Conservation (phyloP, 176 grass and related monocot species). For the Triticum urartu region DNA sequence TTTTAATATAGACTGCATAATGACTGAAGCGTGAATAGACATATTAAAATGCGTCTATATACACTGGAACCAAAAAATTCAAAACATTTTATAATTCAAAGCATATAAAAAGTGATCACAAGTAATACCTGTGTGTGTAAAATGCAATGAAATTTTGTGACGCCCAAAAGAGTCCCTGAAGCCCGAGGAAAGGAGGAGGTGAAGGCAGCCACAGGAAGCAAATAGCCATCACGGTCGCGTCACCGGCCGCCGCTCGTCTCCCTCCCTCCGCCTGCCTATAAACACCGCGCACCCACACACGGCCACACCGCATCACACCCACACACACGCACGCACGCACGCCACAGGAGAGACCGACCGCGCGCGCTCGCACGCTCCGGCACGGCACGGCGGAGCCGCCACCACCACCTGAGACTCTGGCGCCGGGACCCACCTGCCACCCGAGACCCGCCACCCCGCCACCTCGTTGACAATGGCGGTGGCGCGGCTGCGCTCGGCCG, state of each 20-base stretch:
- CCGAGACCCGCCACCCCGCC: not conserved
- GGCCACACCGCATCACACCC: not conserved
- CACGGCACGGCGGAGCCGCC: slow-evolving; percentile 14
- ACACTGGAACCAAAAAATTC: too few relatives aligned
- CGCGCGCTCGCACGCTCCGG: not conserved
- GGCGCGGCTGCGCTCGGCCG: slow-evolving; percentile 31
- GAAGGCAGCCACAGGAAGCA: not conserved
- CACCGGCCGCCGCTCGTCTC: not conserved
- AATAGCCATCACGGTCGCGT: not conserved
- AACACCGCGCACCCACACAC: slow-evolving; percentile 31
- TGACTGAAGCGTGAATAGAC: too few relatives aligned
- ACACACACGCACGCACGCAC: not conserved
- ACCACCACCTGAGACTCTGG: slow-evolving; percentile 4
- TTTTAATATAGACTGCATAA: too few relatives aligned
- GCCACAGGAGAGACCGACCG: too few relatives aligned
- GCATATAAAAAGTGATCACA: too few relatives aligned
- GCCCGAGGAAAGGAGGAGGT: not conserved
- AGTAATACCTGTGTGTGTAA: not conserved
- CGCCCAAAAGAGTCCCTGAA: not conserved
- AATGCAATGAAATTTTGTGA: not conserved
- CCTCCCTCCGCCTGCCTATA: slow-evolving; percentile 40
- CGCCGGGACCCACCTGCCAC: not conserved
- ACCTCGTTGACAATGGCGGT: slow-evolving; percentile 33
- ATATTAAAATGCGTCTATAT: too few relatives aligned
- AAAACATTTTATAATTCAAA: too few relatives aligned